Evolutionary conservation across 768 basidiomycete species (phyloP).

Genomic region (Dentipellis fragilis): DNA sequence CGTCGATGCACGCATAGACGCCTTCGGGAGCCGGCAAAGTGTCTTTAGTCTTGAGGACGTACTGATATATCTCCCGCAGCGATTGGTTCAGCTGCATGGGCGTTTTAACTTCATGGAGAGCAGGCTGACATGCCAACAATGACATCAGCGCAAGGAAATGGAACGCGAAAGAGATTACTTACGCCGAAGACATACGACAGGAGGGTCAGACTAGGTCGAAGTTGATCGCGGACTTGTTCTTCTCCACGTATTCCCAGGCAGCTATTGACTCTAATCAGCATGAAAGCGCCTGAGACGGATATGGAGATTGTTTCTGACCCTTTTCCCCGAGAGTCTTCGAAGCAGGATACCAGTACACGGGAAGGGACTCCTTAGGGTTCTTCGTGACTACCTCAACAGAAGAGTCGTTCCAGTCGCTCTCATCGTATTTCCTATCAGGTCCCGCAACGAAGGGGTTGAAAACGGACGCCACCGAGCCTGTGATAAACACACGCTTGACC

Average conservation of each 20-base stretch:
- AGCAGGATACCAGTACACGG: conserved; percentile 18
- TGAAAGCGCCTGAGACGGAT: background rate
- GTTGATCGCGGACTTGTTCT: conserved; percentile 16
- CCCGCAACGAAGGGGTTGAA: conserved; percentile 1
- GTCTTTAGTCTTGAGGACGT: background rate
- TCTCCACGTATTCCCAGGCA: conserved; percentile 24
- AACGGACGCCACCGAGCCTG: conserved; percentile 28
- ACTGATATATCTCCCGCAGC: background rate
- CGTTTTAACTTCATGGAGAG: background rate
- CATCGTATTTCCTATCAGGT: background rate
- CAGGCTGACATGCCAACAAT: background rate
- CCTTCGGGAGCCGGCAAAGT: background rate
- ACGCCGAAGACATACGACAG: conserved; percentile 22
- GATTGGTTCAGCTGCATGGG: background rate
- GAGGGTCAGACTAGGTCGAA: conserved; percentile 25
- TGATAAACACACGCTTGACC: conserved; percentile 34
- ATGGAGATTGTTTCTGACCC: conserved; percentile 15
- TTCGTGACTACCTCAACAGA: conserved; percentile 18
- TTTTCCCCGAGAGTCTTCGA: conserved; percentile 27
- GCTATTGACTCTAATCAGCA: conserved; percentile 3
- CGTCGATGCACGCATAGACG: background rate
- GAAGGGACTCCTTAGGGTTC: conserved; percentile 18
- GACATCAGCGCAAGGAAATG: background rate
- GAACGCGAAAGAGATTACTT: background rate
- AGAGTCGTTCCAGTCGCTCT: conserved; percentile 24